phyloP scores from a whole-genome alignment of 2,329 filamentous ascomycete species.

The Coniochaeta pulveracea region DNA sequence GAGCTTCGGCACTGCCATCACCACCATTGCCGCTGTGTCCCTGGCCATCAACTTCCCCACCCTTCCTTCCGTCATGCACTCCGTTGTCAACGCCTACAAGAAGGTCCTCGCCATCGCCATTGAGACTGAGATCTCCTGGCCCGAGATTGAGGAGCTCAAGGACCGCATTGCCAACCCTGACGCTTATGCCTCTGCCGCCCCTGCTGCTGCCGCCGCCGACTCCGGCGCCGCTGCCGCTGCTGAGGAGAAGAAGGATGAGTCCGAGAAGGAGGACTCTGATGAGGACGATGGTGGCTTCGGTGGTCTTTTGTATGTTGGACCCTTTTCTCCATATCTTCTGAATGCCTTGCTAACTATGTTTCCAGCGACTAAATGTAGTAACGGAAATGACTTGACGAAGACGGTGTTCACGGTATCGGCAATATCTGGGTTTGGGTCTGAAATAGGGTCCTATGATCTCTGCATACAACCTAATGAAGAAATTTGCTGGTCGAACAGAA shows the following conservation, averaged over 20 bases:
- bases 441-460: conserved; percentile 29
- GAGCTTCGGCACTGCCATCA: conserved; percentile 69
- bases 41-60: conserved; percentile 93
- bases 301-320: conserved; percentile 56
- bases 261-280: conserved; percentile 54
- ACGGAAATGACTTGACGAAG: conserved; percentile 9
- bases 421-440: conserved; percentile 27
- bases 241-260: conserved; percentile 51
- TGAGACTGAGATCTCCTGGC: conserved; percentile 85
- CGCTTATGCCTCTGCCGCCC: conserved; percentile 77
- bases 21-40: conserved; percentile 81
- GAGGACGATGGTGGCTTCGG: conserved; percentile 63
- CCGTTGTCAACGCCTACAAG: conserved; percentile 96
- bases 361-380: conserved; percentile 41
- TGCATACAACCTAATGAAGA: conserved; percentile 33
- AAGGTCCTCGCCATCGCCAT: conserved; percentile 83
- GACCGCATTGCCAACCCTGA: conserved; percentile 99
- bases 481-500: conserved; percentile 31
- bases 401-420: background rate
- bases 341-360: conserved; percentile 24
- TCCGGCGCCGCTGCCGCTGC: conserved; percentile 40
- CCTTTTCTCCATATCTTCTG: background rate
- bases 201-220: conserved; percentile 48
- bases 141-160: conserved; percentile 95
- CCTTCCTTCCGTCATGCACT: conserved; percentile 92